These are phyloP conservation scores for Gossypium raimondii DNA, from an alignment of 345 rosid species.

Conservation along the genomic window DNA sequence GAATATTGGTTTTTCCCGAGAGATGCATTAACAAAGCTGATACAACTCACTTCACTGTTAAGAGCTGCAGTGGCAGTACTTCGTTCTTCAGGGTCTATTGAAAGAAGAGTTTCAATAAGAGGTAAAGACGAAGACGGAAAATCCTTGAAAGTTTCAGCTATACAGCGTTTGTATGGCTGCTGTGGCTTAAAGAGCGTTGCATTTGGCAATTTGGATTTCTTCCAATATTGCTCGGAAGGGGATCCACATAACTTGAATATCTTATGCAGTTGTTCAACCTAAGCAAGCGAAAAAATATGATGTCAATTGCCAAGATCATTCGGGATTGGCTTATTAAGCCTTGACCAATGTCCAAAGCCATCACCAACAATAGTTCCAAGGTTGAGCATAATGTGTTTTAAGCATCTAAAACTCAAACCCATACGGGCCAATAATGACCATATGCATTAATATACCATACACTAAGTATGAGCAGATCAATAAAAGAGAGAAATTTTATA, in stretches of 20 bases:
- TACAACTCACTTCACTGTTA: constrained; percentile 58
- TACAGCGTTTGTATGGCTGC: constrained; percentile 66
- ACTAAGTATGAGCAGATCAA: not conserved
- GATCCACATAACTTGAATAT: constrained; percentile 88
- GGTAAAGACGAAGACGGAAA: constrained; percentile 58
- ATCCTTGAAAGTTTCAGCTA: constrained; percentile 66
- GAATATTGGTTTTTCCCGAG: not conserved
- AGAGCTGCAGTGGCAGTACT: constrained; percentile 71
- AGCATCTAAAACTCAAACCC: not conserved
- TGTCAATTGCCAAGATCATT: not conserved
- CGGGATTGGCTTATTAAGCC: not conserved
- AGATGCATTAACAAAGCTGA: not conserved
- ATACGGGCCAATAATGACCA: not conserved
- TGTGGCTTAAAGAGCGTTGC: constrained; percentile 81
- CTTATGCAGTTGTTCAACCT: constrained; percentile 95
- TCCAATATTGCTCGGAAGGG: constrained; percentile 86
- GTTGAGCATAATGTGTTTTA: not conserved
- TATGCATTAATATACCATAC: not conserved
- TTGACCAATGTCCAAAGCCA: not conserved
- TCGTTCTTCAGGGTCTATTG: constrained; percentile 75
- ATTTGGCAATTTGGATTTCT: constrained; percentile 72
- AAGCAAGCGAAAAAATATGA: constrained; percentile 20
- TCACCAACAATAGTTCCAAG: not conserved
- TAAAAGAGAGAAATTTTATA: constrained; percentile 19
- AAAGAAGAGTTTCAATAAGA: constrained; percentile 64